phyloP scores from a whole-genome alignment of 2,329 filamentous ascomycete genomes.

The Paecilomyces dactylethromorphus region DNA sequence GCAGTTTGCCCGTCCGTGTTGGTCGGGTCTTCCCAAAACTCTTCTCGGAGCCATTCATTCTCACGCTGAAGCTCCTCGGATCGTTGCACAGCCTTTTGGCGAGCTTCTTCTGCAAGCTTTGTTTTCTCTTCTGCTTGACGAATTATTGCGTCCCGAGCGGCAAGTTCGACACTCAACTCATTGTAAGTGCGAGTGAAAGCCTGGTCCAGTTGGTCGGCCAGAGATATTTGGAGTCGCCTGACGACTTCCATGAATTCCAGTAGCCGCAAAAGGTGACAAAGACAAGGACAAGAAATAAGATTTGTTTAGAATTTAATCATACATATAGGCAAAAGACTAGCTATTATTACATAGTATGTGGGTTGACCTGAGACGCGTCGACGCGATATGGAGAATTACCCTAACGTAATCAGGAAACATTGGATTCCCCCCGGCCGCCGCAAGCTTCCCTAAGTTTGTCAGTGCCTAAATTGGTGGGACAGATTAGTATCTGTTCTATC shows the following conservation, averaged over 20 bases:
- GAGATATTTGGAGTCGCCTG: conserved; percentile 21
- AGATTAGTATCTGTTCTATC: neutral
- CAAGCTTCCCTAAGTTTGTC: neutral
- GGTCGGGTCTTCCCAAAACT: conserved; percentile 12
- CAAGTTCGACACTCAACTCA: conserved; percentile 16
- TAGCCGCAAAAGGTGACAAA: neutral
- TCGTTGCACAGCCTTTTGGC: conserved; percentile 9
- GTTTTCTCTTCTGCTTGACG: conserved; percentile 16
- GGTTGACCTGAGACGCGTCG: neutral
- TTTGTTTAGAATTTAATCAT: neutral
- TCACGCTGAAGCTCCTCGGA: conserved; percentile 16
- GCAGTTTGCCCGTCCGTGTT: conserved; percentile 9
- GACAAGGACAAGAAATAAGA: neutral
- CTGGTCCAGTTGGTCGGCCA: conserved; percentile 19
- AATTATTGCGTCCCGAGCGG: conserved; percentile 13
- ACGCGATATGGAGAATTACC: neutral
- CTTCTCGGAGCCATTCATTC: conserved; percentile 13
- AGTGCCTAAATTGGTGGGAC: neutral
- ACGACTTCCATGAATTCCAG: conserved; percentile 23
- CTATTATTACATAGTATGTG: neutral
- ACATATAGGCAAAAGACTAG: neutral
- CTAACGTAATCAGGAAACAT: neutral
- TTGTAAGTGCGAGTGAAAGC: conserved; percentile 22
- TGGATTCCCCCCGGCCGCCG: neutral
- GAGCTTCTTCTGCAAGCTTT: conserved; percentile 13